phyloP scores from a whole-genome alignment of 805 yeast genomes.

The Myxozyma geophila region DNA sequence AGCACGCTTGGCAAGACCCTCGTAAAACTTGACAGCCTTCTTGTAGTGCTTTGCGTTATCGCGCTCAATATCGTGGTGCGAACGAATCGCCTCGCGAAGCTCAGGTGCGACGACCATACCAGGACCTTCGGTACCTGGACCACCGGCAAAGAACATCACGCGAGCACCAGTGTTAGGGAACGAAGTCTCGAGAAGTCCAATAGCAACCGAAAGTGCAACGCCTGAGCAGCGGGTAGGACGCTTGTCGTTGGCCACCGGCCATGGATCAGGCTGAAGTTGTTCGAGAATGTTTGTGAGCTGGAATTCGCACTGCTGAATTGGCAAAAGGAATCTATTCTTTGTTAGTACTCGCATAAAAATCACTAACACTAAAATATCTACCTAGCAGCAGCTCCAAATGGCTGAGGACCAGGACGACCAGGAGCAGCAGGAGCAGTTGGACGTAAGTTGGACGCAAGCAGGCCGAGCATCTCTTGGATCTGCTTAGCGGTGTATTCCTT shows the following conservation, averaged over 20 bases:
- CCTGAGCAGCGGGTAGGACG: conserved; percentile 94
- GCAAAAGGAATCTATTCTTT: conserved; percentile 62
- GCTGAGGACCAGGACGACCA: conserved; percentile 32
- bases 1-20: conserved; percentile 70
- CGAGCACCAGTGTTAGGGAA: conserved; percentile 88
- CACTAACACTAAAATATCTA: not conserved
- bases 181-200: conserved; percentile 77
- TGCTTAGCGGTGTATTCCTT: conserved; percentile 70
- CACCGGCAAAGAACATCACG: conserved; percentile 87
- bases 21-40: conserved; percentile 83
- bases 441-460: conserved; percentile 41
- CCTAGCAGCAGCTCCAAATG: conserved; percentile 41
- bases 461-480: conserved; percentile 65
- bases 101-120: conserved; percentile 92
- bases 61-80: conserved; percentile 94
- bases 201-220: conserved; percentile 84
- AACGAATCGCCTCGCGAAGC: conserved; percentile 93
- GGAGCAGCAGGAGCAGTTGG: conserved; percentile 34
- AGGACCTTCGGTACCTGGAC: conserved; percentile 93
- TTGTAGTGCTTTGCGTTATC: conserved; percentile 86
- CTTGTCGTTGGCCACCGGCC: conserved; percentile 79
- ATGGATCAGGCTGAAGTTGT: conserved; percentile 75
- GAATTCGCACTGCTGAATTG: conserved; percentile 78
- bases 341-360: not conserved
- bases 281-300: conserved; percentile 80